These are phyloP conservation scores for Pseudonitzschia multiseries DNA, from an alignment of 108 stramenopile species.

Conservation along the genomic window DNA sequence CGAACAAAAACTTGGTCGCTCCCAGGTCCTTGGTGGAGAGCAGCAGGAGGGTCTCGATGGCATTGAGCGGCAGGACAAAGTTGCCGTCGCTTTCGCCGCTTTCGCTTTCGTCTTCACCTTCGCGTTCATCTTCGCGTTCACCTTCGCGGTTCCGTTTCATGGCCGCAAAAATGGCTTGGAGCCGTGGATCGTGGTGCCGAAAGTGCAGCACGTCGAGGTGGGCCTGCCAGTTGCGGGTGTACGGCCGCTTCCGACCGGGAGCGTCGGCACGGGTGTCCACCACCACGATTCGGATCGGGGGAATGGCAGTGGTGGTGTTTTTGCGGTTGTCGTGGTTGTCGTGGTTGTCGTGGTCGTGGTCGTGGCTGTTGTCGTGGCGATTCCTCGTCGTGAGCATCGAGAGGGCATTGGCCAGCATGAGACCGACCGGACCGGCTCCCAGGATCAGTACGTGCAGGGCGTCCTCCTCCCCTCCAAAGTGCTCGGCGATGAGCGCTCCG, in stretches of 20 bases:
- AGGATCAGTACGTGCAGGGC: slow-evolving; percentile 29
- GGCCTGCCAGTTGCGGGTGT: slow-evolving; percentile 27
- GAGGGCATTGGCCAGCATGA: slow-evolving; percentile 33
- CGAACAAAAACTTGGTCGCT: slow-evolving; percentile 26
- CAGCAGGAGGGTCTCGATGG: slow-evolving; percentile 26
- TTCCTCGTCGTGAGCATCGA: slow-evolving; percentile 10
- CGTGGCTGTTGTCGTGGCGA: too few relatives aligned
- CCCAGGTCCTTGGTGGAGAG: slow-evolving; percentile 24
- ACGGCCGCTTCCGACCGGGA: slow-evolving; percentile 20
- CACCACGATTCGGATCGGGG: slow-evolving; percentile 14
- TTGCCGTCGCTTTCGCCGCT: background rate
- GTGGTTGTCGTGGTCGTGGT: too few relatives aligned
- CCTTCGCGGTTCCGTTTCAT: slow-evolving; percentile 6
- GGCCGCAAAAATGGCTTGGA: slow-evolving; percentile 7
- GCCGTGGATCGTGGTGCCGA: slow-evolving; percentile 16
- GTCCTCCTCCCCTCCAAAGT: slow-evolving; percentile 1
- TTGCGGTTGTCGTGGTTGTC: too few relatives aligned
- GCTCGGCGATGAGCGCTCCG: background rate
- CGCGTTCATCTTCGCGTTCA: too few relatives aligned
- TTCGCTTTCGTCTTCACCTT: too few relatives aligned
- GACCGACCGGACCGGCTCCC: slow-evolving; percentile 31
- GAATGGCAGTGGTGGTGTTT: too few relatives aligned
- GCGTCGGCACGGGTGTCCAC: slow-evolving; percentile 26
- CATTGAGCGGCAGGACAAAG: slow-evolving; percentile 27
- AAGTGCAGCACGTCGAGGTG: background rate